Evolutionary conservation across 495 filamentous ascomycete species (phyloP).

Genomic region (Podospora tetraspora): DNA sequence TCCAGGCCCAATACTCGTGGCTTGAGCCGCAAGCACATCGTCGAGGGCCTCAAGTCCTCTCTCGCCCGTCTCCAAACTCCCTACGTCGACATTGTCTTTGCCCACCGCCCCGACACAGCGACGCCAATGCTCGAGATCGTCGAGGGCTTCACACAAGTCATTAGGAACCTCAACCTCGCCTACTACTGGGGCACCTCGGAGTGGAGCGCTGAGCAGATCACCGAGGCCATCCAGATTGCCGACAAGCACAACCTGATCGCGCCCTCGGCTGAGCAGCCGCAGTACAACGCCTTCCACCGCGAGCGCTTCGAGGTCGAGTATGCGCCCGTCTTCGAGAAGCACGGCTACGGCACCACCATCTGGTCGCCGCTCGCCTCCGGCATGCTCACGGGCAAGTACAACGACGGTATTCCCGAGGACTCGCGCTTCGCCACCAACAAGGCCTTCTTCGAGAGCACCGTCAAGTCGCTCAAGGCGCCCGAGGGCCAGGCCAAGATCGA

Average conservation of each 20-base stretch:
- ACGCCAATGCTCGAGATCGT: conserved; percentile 88
- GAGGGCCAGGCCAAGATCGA: conserved; percentile 37
- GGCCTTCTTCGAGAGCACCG: conserved; percentile 35
- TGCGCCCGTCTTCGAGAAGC: conserved; percentile 55
- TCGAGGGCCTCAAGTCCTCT: conserved; percentile 49
- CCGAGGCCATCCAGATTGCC: conserved; percentile 67
- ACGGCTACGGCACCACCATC: conserved; percentile 64
- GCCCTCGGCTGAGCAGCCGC: conserved; percentile 78
- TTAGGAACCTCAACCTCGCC: conserved; percentile 64
- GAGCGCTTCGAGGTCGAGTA: conserved; percentile 75
- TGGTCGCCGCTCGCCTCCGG: conserved; percentile 67
- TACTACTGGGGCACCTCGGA: conserved; percentile 92
- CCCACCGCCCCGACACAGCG: conserved; percentile 74
- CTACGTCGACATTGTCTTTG: conserved; percentile 78
- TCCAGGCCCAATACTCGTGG: conserved; percentile 61
- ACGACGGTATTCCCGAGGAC: conserved; percentile 56
- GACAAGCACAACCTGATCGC: conserved; percentile 72
- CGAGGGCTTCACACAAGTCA: conserved; percentile 75
- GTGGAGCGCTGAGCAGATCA: conserved; percentile 79
- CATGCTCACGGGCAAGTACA: conserved; percentile 76
- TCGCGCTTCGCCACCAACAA: conserved; percentile 49
- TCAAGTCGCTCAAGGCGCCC: conserved; percentile 33
- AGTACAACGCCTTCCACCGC: conserved; percentile 72
- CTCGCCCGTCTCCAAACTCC: conserved; percentile 65
- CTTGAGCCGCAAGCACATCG: conserved; percentile 71